Conservation (phyloP, 2,329 filamentous ascomycete genomes). For the Trichophyton benhamiae region DNA sequence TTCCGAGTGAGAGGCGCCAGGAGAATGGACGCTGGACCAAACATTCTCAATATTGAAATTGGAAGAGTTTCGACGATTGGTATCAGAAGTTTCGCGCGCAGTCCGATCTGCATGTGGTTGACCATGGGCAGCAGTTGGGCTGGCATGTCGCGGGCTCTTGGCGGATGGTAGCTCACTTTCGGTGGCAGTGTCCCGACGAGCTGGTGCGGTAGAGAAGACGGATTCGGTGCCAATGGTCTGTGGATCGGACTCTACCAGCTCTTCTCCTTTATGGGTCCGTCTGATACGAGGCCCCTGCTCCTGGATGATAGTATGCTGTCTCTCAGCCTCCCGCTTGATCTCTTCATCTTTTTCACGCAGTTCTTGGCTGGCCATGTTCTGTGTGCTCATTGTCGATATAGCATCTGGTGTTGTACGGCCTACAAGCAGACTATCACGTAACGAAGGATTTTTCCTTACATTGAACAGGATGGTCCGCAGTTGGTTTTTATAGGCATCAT, state of each 20-base stretch:
- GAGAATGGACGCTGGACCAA: conserved; percentile 71
- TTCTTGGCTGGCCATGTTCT: conserved; percentile 87
- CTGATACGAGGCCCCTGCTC: conserved; percentile 66
- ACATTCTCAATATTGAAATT: conserved; percentile 79
- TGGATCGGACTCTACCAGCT: conserved; percentile 67
- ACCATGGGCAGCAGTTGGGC: neutral
- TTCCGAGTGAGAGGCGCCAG: conserved; percentile 38
- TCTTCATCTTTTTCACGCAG: conserved; percentile 53
- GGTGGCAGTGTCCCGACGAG: conserved; percentile 31
- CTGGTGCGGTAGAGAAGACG: conserved; percentile 35
- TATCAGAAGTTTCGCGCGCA: conserved; percentile 22
- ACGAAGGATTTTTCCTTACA: conserved; percentile 72
- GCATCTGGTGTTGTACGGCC: conserved; percentile 59
- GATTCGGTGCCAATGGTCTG: conserved; percentile 36
- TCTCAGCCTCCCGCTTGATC: conserved; percentile 45
- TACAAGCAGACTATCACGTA: conserved; percentile 64
- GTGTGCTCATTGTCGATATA: conserved; percentile 74
- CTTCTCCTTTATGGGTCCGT: conserved; percentile 89
- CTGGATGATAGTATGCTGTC: conserved; percentile 63
- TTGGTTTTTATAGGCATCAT: conserved; percentile 47
- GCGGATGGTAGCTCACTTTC: conserved; percentile 12
- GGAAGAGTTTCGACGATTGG: conserved; percentile 41
- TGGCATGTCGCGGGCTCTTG: conserved; percentile 14
- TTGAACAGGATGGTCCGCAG: conserved; percentile 71
- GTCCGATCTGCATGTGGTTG: conserved; percentile 17